A percentile compares a stretch with the other conserved stretches of the same genome.
Evolutionary conservation across 73 alveolate genomes (phyloP).

Genomic region (Paramecium primaurelia): DNA sequence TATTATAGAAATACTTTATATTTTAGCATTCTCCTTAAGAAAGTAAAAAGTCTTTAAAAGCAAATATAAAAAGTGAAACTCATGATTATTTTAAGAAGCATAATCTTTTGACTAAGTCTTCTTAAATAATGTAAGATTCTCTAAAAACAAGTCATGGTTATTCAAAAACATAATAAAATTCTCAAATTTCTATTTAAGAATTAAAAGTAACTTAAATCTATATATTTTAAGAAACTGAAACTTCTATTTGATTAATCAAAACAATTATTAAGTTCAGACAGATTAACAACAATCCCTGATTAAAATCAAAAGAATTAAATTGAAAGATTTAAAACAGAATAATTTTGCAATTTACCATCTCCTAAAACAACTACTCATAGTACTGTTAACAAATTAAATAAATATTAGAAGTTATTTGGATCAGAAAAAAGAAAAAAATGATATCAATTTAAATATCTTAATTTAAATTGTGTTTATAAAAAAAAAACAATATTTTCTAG

Average conservation of each 20-base stretch:
- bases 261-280: neutral
- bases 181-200: neutral
- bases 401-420: constrained; percentile 13
- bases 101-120: constrained; percentile 1
- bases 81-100: constrained; percentile 18
- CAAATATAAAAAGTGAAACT: neutral
- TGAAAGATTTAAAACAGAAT: constrained; percentile 37
- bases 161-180: neutral
- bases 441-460: neutral
- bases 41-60: neutral
- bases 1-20: neutral
- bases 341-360: neutral
- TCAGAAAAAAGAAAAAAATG: constrained; percentile 28
- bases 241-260: constrained; percentile 23
- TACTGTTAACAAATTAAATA: neutral
- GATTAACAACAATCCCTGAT: constrained; percentile 41
- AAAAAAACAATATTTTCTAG: neutral
- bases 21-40: constrained; percentile 34
- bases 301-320: neutral
- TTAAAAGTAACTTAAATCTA: neutral
- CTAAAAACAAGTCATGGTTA: neutral
- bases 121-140: neutral
- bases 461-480: neutral
- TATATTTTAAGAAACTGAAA: neutral
- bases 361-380: constrained; percentile 32